Percentiles rank a stretch among this genome's conserved stretches.
These are phyloP conservation scores for Schizothecium vesticola DNA, from an alignment of 495 filamentous ascomycete species.

Conservation along the genomic window DNA sequence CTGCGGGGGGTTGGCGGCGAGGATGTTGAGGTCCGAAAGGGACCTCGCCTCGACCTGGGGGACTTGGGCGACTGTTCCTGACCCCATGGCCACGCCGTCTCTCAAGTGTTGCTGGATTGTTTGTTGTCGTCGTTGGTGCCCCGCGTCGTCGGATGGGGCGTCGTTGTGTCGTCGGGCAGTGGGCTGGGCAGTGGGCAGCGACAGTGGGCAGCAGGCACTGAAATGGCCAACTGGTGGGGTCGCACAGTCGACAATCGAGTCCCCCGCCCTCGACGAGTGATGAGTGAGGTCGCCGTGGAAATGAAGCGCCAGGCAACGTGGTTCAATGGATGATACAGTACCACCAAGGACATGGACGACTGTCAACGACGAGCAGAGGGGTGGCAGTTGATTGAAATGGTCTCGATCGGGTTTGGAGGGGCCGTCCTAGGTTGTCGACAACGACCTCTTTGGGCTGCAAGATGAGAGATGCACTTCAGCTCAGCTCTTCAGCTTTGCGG, in stretches of 20 bases:
- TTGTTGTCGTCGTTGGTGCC: background rate
- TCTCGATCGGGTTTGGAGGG: too few species aligned
- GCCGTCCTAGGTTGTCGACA: too few species aligned
- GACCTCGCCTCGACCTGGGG: conserved; percentile 65
- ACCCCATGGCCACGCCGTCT: background rate
- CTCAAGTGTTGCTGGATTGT: background rate
- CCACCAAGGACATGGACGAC: background rate
- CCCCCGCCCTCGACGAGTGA: too few species aligned
- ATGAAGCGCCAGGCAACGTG: background rate
- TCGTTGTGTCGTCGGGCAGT: background rate
- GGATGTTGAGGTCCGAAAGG: conserved; percentile 66
- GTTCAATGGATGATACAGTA: background rate
- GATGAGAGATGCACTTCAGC: background rate
- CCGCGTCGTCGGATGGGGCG: background rate
- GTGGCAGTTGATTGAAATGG: background rate
- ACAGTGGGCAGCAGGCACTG: background rate
- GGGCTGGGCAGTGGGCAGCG: background rate
- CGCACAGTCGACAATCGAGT: background rate
- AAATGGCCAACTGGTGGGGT: background rate
- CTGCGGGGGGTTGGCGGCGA: conserved; percentile 81
- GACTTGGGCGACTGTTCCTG: conserved; percentile 12
- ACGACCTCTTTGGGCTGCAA: background rate
- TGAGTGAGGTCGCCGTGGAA: background rate
- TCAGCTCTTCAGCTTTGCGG: background rate
- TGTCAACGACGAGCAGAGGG: background rate